Base-by-base conservation (phyloP, 441 rosid species). In the Biscutella laevigata region DNA sequence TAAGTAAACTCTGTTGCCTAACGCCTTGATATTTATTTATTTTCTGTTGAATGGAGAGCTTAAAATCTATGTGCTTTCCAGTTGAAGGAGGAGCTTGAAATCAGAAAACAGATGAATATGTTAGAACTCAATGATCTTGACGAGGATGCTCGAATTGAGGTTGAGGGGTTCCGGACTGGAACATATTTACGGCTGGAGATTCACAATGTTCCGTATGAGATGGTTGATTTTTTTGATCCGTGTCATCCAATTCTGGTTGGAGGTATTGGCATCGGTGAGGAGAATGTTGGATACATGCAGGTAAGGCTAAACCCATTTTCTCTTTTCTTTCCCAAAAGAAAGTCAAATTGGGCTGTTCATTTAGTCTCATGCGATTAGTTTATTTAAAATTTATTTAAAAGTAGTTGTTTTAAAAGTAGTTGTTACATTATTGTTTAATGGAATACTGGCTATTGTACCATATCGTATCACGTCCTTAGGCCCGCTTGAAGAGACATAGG, bases 211-310 rank as follows among this genome's bases (percentile, higher is more conserved):
- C 91, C 98, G 46, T 91, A 60, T 49, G 96, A 91, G 79, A 88
- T 91, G 96, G 86, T 83, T 43, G 83, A 83, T 62, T 74, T 81
- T 75, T 88, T 85, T 77, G 94, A 88, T 67, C 95, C 98, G 8
- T 75, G 76, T 64, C 85, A 85, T 71, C 96, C 98, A 35, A 43
- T 85, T 65, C 62, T 91, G 59, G 85, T 88, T 44, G 94, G 96
- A 59, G 98, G 96, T 64, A 66, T 91, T 53, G 86, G 90, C 58
- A 71, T 76, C 24, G 95, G 91, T 1, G 98, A 91, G 77, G 96
- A 91, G 67, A 80, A 69, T 74, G 71, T 71, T 49, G 98, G 98
- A 60, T 88, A 76, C 68, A 88, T 91, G 98, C 98, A 91, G 96
- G 98, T 91, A 57, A 69, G 80, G 38, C 34, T 52, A 34, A 38